Conservation (phyloP, 805 yeast species). For the Candida nanaspora region DNA sequence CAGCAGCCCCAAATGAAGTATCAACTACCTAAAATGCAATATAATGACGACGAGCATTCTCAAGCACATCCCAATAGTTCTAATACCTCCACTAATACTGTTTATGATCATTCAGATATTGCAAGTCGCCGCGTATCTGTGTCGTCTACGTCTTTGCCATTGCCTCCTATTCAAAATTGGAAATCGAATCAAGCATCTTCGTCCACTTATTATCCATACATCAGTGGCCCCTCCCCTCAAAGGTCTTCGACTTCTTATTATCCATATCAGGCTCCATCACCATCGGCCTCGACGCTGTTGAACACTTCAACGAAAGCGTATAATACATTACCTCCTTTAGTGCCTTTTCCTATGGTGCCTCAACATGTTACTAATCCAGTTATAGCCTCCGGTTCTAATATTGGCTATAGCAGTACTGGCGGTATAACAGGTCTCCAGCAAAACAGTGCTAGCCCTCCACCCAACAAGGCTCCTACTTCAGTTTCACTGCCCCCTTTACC, state of each 20-base stretch:
- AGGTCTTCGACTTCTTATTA: not conserved
- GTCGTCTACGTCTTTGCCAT: slow-evolving; percentile 8
- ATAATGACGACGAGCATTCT: no score
- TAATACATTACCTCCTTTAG: not conserved
- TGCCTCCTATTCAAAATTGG: slow-evolving; percentile 18
- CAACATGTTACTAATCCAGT: no score
- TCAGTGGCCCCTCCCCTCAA: no score
- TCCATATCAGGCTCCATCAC: not conserved
- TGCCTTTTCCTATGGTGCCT: not conserved
- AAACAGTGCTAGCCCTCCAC: not conserved
- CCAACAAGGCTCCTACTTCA: no score
- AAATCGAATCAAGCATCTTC: not conserved
- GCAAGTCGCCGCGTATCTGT: not conserved
- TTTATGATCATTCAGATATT: not conserved
- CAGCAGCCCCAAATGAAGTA: not conserved
- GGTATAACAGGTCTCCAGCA: no score
- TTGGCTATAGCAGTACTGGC: no score
- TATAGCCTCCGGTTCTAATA: no score
- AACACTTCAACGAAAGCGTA: not conserved
- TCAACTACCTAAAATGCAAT: no score
- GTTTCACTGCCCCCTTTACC: no score
- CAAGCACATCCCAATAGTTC: not conserved
- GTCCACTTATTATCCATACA: not conserved
- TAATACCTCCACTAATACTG: not conserved
- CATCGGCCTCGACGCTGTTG: not conserved